Evolutionary conservation across 306 rosid species (phyloP).

Genomic region (Hippophae tibetana): DNA sequence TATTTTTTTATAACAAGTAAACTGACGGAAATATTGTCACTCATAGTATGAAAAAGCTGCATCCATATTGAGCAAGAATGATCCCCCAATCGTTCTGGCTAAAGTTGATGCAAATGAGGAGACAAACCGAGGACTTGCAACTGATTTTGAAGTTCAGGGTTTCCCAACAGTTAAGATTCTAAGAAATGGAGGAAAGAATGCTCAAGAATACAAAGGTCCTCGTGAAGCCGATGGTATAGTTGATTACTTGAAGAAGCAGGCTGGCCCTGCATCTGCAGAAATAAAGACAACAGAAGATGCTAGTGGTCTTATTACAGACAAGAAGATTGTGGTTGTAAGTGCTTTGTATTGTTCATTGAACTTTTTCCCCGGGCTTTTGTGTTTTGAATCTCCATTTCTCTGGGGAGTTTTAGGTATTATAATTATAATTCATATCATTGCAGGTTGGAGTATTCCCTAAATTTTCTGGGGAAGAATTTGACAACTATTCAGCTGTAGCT

Average conservation of each 20-base stretch:
- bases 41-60: constrained; percentile 85
- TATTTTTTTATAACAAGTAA: too few species aligned
- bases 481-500: constrained; percentile 46
- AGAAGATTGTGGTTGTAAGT: constrained; percentile 65
- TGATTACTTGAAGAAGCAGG: constrained; percentile 66
- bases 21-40: not conserved
- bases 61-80: constrained; percentile 53
- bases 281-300: constrained; percentile 64
- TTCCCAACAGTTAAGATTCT: constrained; percentile 84
- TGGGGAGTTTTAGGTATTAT: not conserved
- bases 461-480: constrained; percentile 75
- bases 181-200: constrained; percentile 64
- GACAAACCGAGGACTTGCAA: constrained; percentile 47
- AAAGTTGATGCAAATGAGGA: constrained; percentile 76
- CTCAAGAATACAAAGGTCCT: constrained; percentile 87
- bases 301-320: constrained; percentile 38
- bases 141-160: constrained; percentile 45
- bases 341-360: not conserved
- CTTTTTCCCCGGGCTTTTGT: not conserved
- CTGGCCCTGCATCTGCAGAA: constrained; percentile 78
- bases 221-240: constrained; percentile 82
- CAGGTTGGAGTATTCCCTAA: constrained; percentile 79
- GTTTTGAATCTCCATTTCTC: constrained; percentile 7
- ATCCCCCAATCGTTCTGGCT: constrained; percentile 66
- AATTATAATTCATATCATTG: constrained; percentile 11